A percentile compares a stretch with the other conserved stretches of the same genome.
Evolutionary conservation across 805 yeast species (phyloP).

Genomic region (Candida methanosorbosa): DNA sequence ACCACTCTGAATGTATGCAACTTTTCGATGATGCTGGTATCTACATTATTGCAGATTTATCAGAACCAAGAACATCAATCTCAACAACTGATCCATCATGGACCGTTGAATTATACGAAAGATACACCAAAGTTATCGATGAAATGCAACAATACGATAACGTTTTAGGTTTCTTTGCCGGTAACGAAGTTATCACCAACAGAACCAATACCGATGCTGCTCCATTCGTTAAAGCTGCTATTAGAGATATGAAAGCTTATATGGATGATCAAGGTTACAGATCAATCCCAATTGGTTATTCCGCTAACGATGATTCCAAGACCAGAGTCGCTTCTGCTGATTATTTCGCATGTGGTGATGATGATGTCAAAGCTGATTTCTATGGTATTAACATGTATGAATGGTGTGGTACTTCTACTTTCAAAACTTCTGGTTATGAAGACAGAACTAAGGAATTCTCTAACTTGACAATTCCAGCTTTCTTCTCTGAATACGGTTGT

Average conservation of each 20-base stretch:
- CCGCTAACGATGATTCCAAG: slow-evolving; percentile 65
- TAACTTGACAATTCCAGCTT: slow-evolving; percentile 61
- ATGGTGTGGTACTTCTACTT: slow-evolving; percentile 71
- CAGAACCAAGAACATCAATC: slow-evolving; percentile 58
- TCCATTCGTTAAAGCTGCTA: slow-evolving; percentile 75
- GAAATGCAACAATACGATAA: slow-evolving; percentile 61
- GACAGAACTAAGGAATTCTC: slow-evolving; percentile 55
- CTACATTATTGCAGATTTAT: slow-evolving; percentile 71
- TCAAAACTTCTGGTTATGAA: slow-evolving; percentile 53
- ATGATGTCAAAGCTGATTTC: slow-evolving; percentile 61
- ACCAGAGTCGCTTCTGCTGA: slow-evolving; percentile 65
- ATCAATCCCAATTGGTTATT: slow-evolving; percentile 71
- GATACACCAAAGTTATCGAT: slow-evolving; percentile 68
- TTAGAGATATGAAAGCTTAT: slow-evolving; percentile 68
- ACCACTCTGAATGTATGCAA: slow-evolving; percentile 64
- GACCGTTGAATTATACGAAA: slow-evolving; percentile 50
- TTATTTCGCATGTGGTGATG: slow-evolving; percentile 69
- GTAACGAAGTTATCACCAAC: slow-evolving; percentile 75
- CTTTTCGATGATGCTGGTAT: slow-evolving; percentile 66
- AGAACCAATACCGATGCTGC: slow-evolving; percentile 62
- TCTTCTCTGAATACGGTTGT: slow-evolving; percentile 83
- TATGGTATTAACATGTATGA: slow-evolving; percentile 87
- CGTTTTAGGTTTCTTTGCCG: slow-evolving; percentile 76
- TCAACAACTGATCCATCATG: slow-evolving; percentile 56
- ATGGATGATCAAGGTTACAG: slow-evolving; percentile 54